phyloP scores from a whole-genome alignment of 2,329 filamentous ascomycete species.

The Phaeosphaeria sp. region DNA sequence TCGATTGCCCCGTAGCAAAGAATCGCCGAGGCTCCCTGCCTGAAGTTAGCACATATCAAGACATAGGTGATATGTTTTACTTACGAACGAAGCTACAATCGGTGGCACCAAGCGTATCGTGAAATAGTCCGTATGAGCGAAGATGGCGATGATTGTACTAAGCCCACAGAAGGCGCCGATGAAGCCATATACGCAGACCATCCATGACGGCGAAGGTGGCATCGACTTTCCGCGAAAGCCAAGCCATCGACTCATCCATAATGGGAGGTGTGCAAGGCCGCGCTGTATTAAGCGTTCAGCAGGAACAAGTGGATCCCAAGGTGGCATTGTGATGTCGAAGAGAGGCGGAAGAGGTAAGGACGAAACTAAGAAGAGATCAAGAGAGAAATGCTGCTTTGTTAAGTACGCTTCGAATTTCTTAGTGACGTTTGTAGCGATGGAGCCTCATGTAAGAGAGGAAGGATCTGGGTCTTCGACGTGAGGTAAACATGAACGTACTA shows the following conservation, averaged over 20 bases:
- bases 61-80: constrained; percentile 9
- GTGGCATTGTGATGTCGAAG: constrained; percentile 20
- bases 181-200: constrained; percentile 51
- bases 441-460: background rate
- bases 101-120: constrained; percentile 48
- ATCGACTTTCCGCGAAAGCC: constrained; percentile 47
- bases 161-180: constrained; percentile 53
- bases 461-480: background rate
- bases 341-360: background rate
- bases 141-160: constrained; percentile 49
- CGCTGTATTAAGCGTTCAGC: constrained; percentile 37
- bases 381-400: background rate
- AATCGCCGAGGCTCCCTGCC: constrained; percentile 53
- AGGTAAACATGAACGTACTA: constrained; percentile 19
- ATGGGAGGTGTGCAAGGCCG: constrained; percentile 60
- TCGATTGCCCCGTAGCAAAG: constrained; percentile 55
- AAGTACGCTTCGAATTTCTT: background rate
- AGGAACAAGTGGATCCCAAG: constrained; percentile 34
- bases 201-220: constrained; percentile 34
- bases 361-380: constrained; percentile 4
- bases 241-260: constrained; percentile 71
- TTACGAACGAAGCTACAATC: constrained; percentile 50
- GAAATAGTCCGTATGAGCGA: constrained; percentile 49
- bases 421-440: background rate
- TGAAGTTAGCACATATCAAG: constrained; percentile 5